A percentile compares a stretch with the other conserved stretches of the same genome.
These are phyloP conservation scores for Phytopythium sindhum DNA, from an alignment of 352 stramenopile species.

Conservation along the genomic window DNA sequence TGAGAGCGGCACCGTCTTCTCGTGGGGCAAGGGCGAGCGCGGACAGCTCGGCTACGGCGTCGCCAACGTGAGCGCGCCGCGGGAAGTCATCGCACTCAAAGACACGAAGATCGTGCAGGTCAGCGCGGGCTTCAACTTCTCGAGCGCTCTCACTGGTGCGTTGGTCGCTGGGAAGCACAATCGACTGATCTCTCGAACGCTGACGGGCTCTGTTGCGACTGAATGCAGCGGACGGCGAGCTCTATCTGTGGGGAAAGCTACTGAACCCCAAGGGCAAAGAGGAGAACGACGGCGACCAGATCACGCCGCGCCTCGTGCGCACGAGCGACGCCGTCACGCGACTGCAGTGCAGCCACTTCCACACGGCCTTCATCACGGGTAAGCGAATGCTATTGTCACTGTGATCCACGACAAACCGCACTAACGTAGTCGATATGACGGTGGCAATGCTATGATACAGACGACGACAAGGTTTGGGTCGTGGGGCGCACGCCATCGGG, in stretches of 20 bases:
- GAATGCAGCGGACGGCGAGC: conserved; percentile 56
- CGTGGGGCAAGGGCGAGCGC: conserved; percentile 82
- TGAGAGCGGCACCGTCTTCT: conserved; percentile 62
- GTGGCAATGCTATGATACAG: conserved; percentile 18
- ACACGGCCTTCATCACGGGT: conserved; percentile 82
- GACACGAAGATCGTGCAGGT: conserved; percentile 59
- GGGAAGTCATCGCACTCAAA: conserved; percentile 78
- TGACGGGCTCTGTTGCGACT: not conserved
- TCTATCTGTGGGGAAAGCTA: conserved; percentile 86
- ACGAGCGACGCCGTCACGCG: conserved; percentile 67
- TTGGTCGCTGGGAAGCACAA: not conserved
- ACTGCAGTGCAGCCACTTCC: conserved; percentile 79
- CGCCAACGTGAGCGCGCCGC: conserved; percentile 64
- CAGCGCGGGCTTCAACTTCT: conserved; percentile 83
- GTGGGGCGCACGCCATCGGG: conserved; percentile 74
- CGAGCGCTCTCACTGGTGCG: conserved; percentile 58
- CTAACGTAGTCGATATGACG: not conserved
- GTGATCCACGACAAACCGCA: not conserved
- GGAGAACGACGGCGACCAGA: conserved; percentile 63
- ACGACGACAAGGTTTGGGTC: conserved; percentile 71
- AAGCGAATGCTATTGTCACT: conserved; percentile 7
- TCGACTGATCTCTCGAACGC: conserved; percentile 5
- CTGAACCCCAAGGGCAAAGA: conserved; percentile 63
- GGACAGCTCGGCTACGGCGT: conserved; percentile 78
- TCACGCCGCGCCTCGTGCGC: conserved; percentile 65